Percentiles rank a stretch among this genome's conserved stretches.
phyloP scores from a whole-genome alignment of 139 green algal species.

The Pedinophyceae sp. region DNA sequence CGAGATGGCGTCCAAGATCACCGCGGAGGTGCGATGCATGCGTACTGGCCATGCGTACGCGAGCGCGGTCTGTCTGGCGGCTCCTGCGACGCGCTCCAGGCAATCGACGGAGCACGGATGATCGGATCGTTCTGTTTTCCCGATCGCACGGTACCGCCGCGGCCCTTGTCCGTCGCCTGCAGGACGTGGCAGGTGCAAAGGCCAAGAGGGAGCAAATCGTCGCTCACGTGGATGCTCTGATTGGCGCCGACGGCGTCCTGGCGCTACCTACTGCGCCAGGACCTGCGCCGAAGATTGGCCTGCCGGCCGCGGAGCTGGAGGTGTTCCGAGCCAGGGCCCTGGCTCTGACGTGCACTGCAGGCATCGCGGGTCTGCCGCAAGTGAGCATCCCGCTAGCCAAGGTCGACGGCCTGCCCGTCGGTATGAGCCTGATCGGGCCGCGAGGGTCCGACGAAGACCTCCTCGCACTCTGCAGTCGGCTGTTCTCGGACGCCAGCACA shows the following conservation, averaged over 20 bases:
- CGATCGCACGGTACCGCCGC: too few species aligned
- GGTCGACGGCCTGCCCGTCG: conserved; percentile 55
- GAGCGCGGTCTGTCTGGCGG: neutral
- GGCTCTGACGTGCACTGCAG: conserved; percentile 55
- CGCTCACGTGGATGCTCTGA: conserved; percentile 30
- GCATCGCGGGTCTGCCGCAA: conserved; percentile 69
- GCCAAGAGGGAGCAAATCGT: conserved; percentile 15
- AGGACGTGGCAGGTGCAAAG: conserved; percentile 7
- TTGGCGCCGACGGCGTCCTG: conserved; percentile 43
- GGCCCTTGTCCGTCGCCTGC: neutral
- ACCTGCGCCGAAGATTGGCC: conserved; percentile 36
- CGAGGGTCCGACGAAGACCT: conserved; percentile 55
- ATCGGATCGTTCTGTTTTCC: neutral
- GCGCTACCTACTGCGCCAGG: conserved; percentile 49
- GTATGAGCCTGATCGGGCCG: conserved; percentile 58
- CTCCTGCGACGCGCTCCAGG: neutral
- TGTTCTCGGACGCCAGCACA: too few species aligned
- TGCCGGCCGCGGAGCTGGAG: conserved; percentile 30
- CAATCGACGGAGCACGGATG: neutral
- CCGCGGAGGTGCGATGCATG: conserved; percentile 19
- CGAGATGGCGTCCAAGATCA: conserved; percentile 40
- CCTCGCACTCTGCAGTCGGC: conserved; percentile 45
- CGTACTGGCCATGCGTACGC: neutral
- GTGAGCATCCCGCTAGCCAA: conserved; percentile 24
- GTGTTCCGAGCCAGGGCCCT: conserved; percentile 39